Base-by-base conservation (phyloP, 306 rosid species). In the Cicer chorassanicum region DNA sequence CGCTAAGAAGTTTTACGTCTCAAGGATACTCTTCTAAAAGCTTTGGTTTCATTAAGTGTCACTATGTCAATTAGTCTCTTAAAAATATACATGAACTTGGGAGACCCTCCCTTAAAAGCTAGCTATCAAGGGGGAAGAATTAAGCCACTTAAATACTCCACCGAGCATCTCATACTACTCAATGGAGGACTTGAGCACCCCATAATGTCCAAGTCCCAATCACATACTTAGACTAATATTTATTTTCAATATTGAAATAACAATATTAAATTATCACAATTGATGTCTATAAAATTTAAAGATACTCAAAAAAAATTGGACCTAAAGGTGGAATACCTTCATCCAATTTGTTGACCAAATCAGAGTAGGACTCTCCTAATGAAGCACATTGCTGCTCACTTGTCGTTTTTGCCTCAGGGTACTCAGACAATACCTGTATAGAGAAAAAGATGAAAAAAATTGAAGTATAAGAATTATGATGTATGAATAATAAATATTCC, bases 401-500 rank as follows among this genome's bases (percentile, higher is more conserved):
- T 1, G 89, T 56, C 84, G 78, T 61, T 84, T 84, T 86, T 45
- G 87, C 88, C 82, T 89, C 97, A 34, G 97, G 93, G 80, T 91
- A 93, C 72, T 89, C 91, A 2, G 82, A 86, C 78, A 93, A 73
- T 56, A 93, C 91, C 98, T 93, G 80, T 74, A 77, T n/a, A 55
- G 2, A 51, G 61, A 63, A 36, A 62, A 16, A 62, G 53, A 62
- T 55, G 68, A n/a, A 48, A 60, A 80, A 57, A 14, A 46, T 16
- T 56, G 6, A 40, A 11, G 50, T 57, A 15, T 7, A 24, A 73
- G 56, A 43, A 53, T 16, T 41, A 9, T 14, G 43, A 54, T 16
- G 40, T 9, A 38, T 69, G 41, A 76, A 66, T 69, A 51, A 38
- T 44, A 49, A 75, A 54, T 51, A 46, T 75, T 69, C 39, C 64